Evolutionary conservation across 1,139 yeast genomes (phyloP), one percentile per base, ranked within the genome.

Genomic region (Insectozyma bohioensis): DNA sequence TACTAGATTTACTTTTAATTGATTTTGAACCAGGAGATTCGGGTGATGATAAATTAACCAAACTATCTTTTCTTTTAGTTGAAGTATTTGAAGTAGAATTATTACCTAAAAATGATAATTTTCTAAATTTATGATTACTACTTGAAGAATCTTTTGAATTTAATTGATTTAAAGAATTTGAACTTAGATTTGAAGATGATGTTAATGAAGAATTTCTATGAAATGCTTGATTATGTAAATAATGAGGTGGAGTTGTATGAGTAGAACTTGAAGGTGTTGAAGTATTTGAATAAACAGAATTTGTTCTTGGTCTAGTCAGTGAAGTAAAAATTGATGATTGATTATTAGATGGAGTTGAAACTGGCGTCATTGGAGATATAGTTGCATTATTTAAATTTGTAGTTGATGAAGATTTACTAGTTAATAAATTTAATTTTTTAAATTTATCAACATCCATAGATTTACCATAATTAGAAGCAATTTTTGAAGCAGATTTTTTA

Each of bases 51-150:
- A n/a, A n/a, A n/a, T n/a, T n/a, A n/a, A n/a, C 21, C 6, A 26
- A 6, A 29, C 41, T 33, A 15, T 28, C 37, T 27, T 35, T 34
- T 29, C 35, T 20, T 20, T 37, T 30, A 6, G 20, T 10, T n/a
- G n/a, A n/a, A 11, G 12, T 2, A 15, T 22, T 19, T 18, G 37
- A 26, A 4, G 32, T n/a, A 10, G 25, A 14, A 6, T 35, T 16
- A 24, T 16, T 32, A 2, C 31, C 26, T 12, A 40, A 34, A 23
- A 42, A 39, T 25, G 46, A 41, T 17, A 41, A 26, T 31, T 42
- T 42, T 12, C 42, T 35, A 22, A 41, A 39, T 24, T 37, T 37
- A 15, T 22, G 30, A 24, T 28, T 14, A 4, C 17, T 6, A 13
- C 26, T 24, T 11, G 31, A 17, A 20, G 21, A 26, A n/a, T 24